phyloP scores from a whole-genome alignment of 345 rosid genomes.

The Gossypium stocksii region DNA sequence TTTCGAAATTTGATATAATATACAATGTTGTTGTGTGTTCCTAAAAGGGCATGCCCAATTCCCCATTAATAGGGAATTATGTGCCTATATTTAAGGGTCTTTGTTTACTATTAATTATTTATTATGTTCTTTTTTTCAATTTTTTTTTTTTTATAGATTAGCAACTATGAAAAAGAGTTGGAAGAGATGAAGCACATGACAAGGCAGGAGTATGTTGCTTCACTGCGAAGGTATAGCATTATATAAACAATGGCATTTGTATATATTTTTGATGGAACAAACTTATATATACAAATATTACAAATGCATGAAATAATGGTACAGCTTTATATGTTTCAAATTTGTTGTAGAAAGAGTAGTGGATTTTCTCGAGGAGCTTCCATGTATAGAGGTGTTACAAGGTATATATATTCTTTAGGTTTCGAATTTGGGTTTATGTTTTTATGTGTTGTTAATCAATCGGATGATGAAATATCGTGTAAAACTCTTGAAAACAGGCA shows the following conservation, averaged over 20 bases:
- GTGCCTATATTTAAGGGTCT: slow-evolving; percentile 12
- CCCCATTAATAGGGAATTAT: neutral
- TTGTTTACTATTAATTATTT: slow-evolving; percentile 11
- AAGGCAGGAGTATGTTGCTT: slow-evolving; percentile 84
- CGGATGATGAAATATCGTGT: too few relatives aligned
- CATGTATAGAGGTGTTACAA: slow-evolving; percentile 88
- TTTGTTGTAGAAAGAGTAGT: slow-evolving; percentile 72
- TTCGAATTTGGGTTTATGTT: too few relatives aligned
- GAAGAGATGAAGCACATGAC: slow-evolving; percentile 99
- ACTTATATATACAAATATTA: neutral
- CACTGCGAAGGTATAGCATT: slow-evolving; percentile 67
- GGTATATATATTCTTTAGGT: slow-evolving; percentile 30
- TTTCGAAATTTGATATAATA: too few relatives aligned
- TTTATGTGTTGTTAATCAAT: too few relatives aligned
- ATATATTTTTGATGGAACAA: slow-evolving; percentile 1
- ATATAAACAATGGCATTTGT: neutral
- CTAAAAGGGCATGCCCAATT: too few relatives aligned
- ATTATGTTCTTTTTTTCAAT: too few relatives aligned
- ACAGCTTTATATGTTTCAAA: neutral
- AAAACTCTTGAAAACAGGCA: slow-evolving; percentile 38
- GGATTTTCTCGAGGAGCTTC: slow-evolving; percentile 98
- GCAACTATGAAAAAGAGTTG: slow-evolving; percentile 73
- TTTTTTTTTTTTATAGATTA: slow-evolving; percentile 43
- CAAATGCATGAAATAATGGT: neutral
- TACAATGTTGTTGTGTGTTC: too few relatives aligned